Conservation (phyloP, 495 filamentous ascomycete species). For the Hypoxylon fragiforme region DNA sequence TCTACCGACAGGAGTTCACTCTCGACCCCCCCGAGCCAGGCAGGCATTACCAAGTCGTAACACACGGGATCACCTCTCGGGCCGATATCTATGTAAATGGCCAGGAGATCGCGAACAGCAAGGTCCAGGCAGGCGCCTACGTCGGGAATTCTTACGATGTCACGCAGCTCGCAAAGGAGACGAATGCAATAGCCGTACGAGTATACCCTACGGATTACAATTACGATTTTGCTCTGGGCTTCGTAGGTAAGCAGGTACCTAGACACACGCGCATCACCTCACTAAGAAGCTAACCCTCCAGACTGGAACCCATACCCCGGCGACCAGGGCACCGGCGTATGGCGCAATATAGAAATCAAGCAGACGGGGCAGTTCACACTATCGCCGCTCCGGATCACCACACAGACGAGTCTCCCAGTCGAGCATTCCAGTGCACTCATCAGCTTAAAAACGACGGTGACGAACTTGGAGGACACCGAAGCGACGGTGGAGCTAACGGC, state of each 20-base stretch:
- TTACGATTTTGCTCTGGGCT: slow-evolving; percentile 61
- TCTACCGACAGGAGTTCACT: slow-evolving; percentile 62
- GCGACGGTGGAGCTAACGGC: slow-evolving; percentile 46
- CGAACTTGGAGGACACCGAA: slow-evolving; percentile 50
- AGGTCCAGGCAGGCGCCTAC: slow-evolving; percentile 60
- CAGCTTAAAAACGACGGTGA: slow-evolving; percentile 50
- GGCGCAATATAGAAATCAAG: slow-evolving; percentile 63
- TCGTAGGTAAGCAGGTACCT: slow-evolving; percentile 38
- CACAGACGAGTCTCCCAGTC: slow-evolving; percentile 41
- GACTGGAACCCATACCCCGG: slow-evolving; percentile 70
- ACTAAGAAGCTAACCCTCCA: background rate
- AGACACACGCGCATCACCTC: background rate
- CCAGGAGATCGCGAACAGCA: slow-evolving; percentile 49
- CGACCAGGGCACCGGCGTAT: slow-evolving; percentile 62
- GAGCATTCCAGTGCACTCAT: slow-evolving; percentile 43
- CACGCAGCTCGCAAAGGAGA: slow-evolving; percentile 42
- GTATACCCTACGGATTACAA: slow-evolving; percentile 63
- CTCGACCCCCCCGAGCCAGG: slow-evolving; percentile 42
- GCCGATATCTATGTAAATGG: slow-evolving; percentile 67
- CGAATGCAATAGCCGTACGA: slow-evolving; percentile 57
- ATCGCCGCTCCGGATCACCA: slow-evolving; percentile 53
- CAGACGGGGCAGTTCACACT: slow-evolving; percentile 59
- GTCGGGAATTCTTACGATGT: slow-evolving; percentile 59
- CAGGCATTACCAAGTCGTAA: slow-evolving; percentile 56
- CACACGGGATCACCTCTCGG: slow-evolving; percentile 62